Base-by-base conservation (phyloP, 2,329 filamentous ascomycete species). In the Talaromyces pinophilus region DNA sequence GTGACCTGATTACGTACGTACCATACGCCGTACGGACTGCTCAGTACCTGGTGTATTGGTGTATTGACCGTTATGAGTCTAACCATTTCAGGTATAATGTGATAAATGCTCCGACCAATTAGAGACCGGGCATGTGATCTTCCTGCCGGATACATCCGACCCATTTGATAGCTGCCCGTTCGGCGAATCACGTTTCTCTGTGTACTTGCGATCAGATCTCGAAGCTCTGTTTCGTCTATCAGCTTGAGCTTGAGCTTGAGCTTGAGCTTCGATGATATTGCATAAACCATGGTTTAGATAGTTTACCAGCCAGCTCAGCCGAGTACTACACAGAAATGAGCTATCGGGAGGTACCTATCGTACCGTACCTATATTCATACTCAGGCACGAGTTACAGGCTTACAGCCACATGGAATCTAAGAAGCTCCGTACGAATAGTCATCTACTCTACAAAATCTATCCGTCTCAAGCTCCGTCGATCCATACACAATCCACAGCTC, bases 1-100 rank as follows among this genome's bases (percentile, higher is more conserved):
- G 50, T 64, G 62, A 64, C 52, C 62, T 59, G 54, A 42, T 57
- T 54, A 40, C 60, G 38, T 57, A 55, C 38, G 25, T 19, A 46
- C 22, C 13, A 60, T 44, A 42, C 38, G n/a, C 35, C 13, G 35
- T 35, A 44, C 33, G 33, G 33, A 48, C 44, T 48, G 19, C 19
- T 13, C 19, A 13, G 10, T 48, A 22, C 2, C 3, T 61, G 59
- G 35, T 35, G 50, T 33, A 5, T 3, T 61, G 59, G 35, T 48
- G 50, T 54, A 54, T 30, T 54, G 33, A 30, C 25, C 25, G 35
- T 3, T 25, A n/a, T 25, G 4, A 15, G 33, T 35, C 54, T 57
- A 57, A n/a, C 54, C 5, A 10, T 22, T 57, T 57, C 10, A 4
- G 19, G 54, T 25, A 25, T 38, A 25, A 13, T 22, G 8, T 15